Evolutionary conservation across 1,139 yeast species (phyloP).

Genomic region (Suhomyces terraborum): DNA sequence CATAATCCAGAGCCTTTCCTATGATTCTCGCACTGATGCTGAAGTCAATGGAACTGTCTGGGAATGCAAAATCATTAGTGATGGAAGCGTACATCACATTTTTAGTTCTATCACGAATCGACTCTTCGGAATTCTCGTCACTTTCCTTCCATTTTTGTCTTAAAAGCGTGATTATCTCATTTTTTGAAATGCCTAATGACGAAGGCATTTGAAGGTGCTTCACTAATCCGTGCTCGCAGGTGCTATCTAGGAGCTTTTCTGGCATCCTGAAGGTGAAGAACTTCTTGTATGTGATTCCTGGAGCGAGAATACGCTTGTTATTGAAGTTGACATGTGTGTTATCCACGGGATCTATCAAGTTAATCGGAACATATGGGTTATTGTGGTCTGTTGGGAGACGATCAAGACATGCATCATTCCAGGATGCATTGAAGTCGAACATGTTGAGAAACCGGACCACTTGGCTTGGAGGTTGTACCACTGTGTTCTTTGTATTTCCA

Average conservation of each 20-base stretch:
- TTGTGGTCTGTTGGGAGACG: conserved; percentile 31
- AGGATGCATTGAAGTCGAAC: conserved; percentile 47
- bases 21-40: conserved; percentile 41
- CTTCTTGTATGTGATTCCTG: conserved; percentile 40
- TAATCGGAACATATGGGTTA: conserved; percentile 28
- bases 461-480: conserved; percentile 21
- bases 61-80: conserved; percentile 35
- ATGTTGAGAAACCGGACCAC: conserved; percentile 34
- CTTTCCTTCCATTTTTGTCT: conserved; percentile 32
- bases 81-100: conserved; percentile 24
- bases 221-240: conserved; percentile 39
- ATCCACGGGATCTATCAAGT: conserved; percentile 35
- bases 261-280: conserved; percentile 45
- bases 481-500: conserved; percentile 23
- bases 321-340: conserved; percentile 32
- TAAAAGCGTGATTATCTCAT: conserved; percentile 30
- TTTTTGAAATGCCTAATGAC: conserved; percentile 34
- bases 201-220: conserved; percentile 42
- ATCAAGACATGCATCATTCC: conserved; percentile 43
- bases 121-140: conserved; percentile 15
- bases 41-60: conserved; percentile 37
- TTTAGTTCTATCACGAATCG: conserved; percentile 5
- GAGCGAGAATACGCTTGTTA: conserved; percentile 31
- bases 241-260: conserved; percentile 37
- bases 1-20: conserved; percentile 37